Evolutionary conservation across 75 land plant genomes (phyloP), one percentile per base, ranked within the genome.

Genomic region (Picea sitchensis): DNA sequence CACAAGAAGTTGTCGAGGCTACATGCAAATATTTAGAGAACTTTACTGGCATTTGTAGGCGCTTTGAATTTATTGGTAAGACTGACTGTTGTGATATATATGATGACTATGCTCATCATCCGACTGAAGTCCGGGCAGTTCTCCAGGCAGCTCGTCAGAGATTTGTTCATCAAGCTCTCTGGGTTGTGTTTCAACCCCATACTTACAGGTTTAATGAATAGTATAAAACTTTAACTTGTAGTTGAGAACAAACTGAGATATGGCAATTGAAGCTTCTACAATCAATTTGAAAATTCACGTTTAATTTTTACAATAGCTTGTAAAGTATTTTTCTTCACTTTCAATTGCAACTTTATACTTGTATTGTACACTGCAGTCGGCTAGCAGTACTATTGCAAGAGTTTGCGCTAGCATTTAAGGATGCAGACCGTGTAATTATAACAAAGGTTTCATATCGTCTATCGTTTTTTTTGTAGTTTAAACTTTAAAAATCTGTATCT

Each of bases 41-140:
- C 51, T 92, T 92, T 68, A 59, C 34, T 5, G 94, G 94, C 59
- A 78, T 90, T 14, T 79, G 80, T 14, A 79, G 94, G 68, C 88
- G 94, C 62, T 88, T 92, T 79, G 92, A 92, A 51, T 71, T 77
- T 81, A 64, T 90, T 76, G 94, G 94, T 32, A 80, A 36, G 38
- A 76, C 79, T 36, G 23, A 65, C 54, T 78, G 85, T 1, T 92
- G 92, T 61, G 64, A 79, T 23, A 79, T 92, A 31, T 86, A 83
- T 78, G 94, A 92, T 81, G 92, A 92, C 79, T 92, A 90, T 79
- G 94, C 94, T 17, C 92, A 92, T 68, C 94, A 92, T 84, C 94
- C 94, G 56, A 90, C 90, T 20, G 92, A 90, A 78, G 83, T 92
- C 32, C 76, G 80, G 59, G 88, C 92, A 59, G 83, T 81, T 64